Evolutionary conservation across 1,284 basidiomycete species (phyloP).

Genomic region (Trametes hirsuta): DNA sequence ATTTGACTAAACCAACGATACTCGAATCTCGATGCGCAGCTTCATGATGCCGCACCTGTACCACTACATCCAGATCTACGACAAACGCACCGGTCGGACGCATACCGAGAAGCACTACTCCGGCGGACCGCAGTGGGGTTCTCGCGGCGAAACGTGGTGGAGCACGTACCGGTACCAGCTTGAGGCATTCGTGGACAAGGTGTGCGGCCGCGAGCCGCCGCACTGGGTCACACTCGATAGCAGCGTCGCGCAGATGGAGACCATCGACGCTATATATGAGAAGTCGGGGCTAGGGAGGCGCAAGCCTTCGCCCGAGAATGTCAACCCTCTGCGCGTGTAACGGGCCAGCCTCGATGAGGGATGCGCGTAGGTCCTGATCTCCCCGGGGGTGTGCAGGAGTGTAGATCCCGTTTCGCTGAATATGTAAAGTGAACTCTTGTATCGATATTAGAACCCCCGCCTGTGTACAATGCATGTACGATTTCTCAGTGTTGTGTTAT

Average conservation of each 20-base stretch:
- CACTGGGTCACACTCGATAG: conserved; percentile 56
- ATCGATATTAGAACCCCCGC: too few species aligned
- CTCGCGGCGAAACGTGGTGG: conserved; percentile 57
- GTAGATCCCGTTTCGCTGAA: too few species aligned
- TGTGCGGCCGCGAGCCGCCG: conserved; percentile 53
- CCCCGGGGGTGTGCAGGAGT: too few species aligned
- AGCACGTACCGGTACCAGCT: conserved; percentile 58
- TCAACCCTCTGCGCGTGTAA: neutral
- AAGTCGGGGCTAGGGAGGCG: conserved; percentile 23
- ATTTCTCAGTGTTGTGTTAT: too few species aligned
- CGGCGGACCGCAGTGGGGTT: conserved; percentile 40
- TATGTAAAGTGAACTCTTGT: too few species aligned
- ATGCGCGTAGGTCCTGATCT: neutral
- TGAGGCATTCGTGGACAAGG: conserved; percentile 58
- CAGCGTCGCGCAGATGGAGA: conserved; percentile 54
- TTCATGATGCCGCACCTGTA: conserved; percentile 27
- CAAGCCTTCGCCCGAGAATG: conserved; percentile 9
- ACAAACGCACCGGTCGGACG: conserved; percentile 26
- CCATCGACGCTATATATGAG: conserved; percentile 56
- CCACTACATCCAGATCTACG: conserved; percentile 27
- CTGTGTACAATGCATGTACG: too few species aligned
- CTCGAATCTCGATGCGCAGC: neutral
- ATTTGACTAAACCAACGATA: neutral
- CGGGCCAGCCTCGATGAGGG: neutral
- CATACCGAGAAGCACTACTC: conserved; percentile 25